Base-by-base conservation (phyloP, 2,329 filamentous ascomycete genomes). In the Monosporascus ibericus region DNA sequence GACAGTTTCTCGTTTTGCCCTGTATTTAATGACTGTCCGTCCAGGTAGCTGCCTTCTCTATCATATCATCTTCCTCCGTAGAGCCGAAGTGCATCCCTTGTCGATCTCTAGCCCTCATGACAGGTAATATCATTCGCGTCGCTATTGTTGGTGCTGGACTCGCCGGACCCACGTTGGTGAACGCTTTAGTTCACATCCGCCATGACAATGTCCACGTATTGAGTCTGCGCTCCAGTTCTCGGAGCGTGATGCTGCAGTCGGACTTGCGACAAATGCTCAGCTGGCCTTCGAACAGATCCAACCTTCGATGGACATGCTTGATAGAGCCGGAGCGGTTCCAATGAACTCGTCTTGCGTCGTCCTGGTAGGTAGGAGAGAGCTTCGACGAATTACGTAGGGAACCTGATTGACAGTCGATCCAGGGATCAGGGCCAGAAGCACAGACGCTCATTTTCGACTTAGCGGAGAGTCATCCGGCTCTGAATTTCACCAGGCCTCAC, bases 151-250 rank as follows among this genome's bases (percentile, higher is more conserved):
- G 51, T 6, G 49, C 51, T 6, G 51, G 51, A 17, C 42, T 53
- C 11, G 51, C 54, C 5, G 51, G 54, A 15, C 47, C 49, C 7
- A 30, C 18, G 2, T 6, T 53, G 5, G 54, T 51, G 1, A 52
- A 54, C 24, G 49, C 48, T 9, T 48, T 54, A 2, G n/a, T 47
- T 18, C 24, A 50, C n/a, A 14, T 51, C 3, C 18, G 48, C 2
- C 38, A 52, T 18, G 18, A 50, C 5, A 47, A 51, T 6, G 17
- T 50, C 6, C 37, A 53, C 8, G 18, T 55, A 30, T 53, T 25
- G 54, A 55, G 34, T 53, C 54, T 20, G 51, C 49, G 1, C 49
- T 51, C 5, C 42, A 49, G n/a, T 55, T 55, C 37, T 51, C 44
- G 8, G 51, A 51, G 15, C 54, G 51, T 18, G 54, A 49, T 38